Evolutionary conservation across 1,139 yeast genomes (phyloP).

Genomic region (Candida tropicalis): DNA sequence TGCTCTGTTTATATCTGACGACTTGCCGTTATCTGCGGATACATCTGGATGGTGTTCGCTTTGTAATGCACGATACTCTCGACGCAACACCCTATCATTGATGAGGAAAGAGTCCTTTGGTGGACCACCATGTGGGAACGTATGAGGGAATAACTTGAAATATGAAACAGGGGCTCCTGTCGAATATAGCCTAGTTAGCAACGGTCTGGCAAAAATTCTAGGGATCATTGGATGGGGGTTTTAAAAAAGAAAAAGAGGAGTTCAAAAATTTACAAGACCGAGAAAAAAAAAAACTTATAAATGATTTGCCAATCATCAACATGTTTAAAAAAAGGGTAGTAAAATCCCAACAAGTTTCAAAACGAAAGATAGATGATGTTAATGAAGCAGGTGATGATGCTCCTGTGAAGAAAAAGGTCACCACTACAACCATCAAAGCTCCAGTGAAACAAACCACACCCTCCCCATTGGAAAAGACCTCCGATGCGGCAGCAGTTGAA

Average conservation of each 20-base stretch:
- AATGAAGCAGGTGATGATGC: conserved; percentile 1
- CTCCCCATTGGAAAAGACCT: neutral
- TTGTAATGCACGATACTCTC: conserved; percentile 76
- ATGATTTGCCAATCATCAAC: neutral
- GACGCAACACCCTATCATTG: conserved; percentile 56
- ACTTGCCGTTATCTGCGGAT: conserved; percentile 23
- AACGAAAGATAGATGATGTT: conserved; percentile 8
- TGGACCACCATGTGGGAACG: conserved; percentile 72
- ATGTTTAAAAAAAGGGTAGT: conserved; percentile 41
- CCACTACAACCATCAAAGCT: too few relatives aligned
- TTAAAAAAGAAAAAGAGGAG: neutral
- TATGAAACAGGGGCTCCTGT: conserved; percentile 26
- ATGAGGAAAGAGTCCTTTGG: conserved; percentile 63
- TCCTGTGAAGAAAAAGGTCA: neutral
- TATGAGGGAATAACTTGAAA: conserved; percentile 72
- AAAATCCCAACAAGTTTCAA: conserved; percentile 16
- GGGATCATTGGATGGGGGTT: neutral
- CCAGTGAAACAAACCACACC: too few relatives aligned
- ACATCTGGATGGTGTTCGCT: conserved; percentile 82
- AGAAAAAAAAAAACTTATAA: neutral
- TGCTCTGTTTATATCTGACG: conserved; percentile 71
- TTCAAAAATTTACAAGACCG: neutral
- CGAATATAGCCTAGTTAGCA: conserved; percentile 4
- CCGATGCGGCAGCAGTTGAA: conserved; percentile 3
- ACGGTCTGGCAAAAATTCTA: neutral